These are phyloP conservation scores for Metahyphopichia silvanorum DNA, from an alignment of 805 yeast species.

Conservation along the genomic window DNA sequence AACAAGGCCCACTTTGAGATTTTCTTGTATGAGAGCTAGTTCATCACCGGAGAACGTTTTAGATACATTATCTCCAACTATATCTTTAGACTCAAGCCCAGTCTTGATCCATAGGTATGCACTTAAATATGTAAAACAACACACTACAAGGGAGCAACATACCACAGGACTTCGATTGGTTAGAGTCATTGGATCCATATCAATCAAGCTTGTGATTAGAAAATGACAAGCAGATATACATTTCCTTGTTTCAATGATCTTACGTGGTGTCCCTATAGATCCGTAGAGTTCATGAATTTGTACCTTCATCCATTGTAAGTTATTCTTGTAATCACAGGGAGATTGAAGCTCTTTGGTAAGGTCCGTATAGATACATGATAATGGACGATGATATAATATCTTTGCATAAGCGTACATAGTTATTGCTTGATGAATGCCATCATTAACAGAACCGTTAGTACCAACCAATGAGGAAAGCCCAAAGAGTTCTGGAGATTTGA, in stretches of 20 bases:
- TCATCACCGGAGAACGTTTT: constrained; percentile 5
- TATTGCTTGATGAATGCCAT: constrained; percentile 52
- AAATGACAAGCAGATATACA: background rate
- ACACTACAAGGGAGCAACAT: constrained; percentile 1
- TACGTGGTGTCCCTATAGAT: constrained; percentile 45
- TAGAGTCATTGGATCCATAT: background rate
- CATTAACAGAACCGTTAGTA: constrained; percentile 44
- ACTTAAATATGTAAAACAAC: background rate
- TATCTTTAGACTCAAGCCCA: background rate
- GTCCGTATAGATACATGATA: constrained; percentile 36
- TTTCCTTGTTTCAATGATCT: constrained; percentile 15
- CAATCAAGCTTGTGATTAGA: constrained; percentile 1
- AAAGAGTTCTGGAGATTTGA: constrained; percentile 39
- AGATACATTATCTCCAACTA: constrained; percentile 8
- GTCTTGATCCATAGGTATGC: constrained; percentile 1
- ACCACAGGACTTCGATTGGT: background rate
- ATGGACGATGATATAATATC: constrained; percentile 53
- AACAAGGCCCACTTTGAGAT: too few relatives aligned
- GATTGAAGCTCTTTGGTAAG: too few relatives aligned
- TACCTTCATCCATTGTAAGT: background rate
- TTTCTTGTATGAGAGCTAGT: constrained; percentile 1
- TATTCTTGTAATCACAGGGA: constrained; percentile 10
- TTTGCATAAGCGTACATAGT: constrained; percentile 49
- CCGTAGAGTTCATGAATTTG: constrained; percentile 40
- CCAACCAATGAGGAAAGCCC: constrained; percentile 42